Evolutionary conservation across 163 green algal genomes (phyloP), one percentile per base, ranked within the genome.

Genomic region (Scenedesmus sp.): DNA sequence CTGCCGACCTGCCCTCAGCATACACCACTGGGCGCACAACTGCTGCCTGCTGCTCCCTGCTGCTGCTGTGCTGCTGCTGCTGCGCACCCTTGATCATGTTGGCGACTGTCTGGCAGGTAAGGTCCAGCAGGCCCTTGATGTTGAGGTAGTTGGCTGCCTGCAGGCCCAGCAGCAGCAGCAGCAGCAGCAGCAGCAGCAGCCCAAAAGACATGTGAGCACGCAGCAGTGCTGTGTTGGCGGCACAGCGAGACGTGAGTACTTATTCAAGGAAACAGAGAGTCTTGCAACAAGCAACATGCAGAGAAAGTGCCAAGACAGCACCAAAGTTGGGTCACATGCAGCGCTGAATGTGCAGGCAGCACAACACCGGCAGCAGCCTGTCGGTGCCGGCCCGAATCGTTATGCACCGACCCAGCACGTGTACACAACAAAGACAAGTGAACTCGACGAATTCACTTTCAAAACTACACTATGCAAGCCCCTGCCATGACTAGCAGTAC

Each of bases 141-240:
- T 99, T 99, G 6, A 99, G 94, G 94, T 99, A 99, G 94, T 99
- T 99, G 56, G 98, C 98, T 1, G 98, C 98, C 96, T 98, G 94
- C 82, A 87, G 33, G 46, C 10, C 26, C 51, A 72, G 2, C 16
- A 83, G 72, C 35, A 59, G 42, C 37, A 83, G 13, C 78, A 59
- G 37, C 78, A 83, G 78, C 78, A 83, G 37, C 18, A 24, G 40
- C 15, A 65, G 43, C 79, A 20, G 22, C 79, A 26, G 79, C 79
- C 2, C n/a, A 6, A 79, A 79, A 40, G 0, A 79, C 56, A 68
- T 78, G 3, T 40, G 1, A 15, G 20, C 65, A 35, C 65, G 65
- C 30, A 37, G 65, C 65, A 40, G 1, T 35, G 65, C 26, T 10
- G n/a, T 22, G n/a, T 10, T 22, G 20, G 70, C 70, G 33, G 59